Base-by-base conservation (phyloP, 2,329 filamentous ascomycete genomes). In the Stylonectria norvegica region DNA sequence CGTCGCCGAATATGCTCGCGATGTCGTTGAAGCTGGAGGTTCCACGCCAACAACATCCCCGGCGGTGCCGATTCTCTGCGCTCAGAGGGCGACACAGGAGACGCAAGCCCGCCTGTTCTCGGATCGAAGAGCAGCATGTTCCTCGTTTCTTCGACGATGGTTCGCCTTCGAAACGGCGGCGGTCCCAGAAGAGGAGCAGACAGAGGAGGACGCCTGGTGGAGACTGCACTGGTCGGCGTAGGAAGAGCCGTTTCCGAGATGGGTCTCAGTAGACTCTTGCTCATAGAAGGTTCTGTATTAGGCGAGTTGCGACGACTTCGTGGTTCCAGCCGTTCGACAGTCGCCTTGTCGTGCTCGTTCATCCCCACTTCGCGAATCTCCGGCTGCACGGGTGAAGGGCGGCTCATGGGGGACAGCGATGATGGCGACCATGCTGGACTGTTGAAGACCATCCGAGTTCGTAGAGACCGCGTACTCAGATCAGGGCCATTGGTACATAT, bases 21-120 rank as follows among this genome's bases (percentile, higher is more conserved):
- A 11, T 53, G 54, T 18, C 41, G 47, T 25, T 49, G 50, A 20
- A 59, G 44, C n/a, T 57, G 53, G 25, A 55, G 37, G 25, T 47
- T 43, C 37, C 51, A 51, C 17, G 40, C 32, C 5, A 54, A 45
- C 12, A 42, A 23, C 25, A 25, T 36, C 3, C 44, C 38, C 6
- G 36, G 16, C 5, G 54, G 54, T 11, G 47, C 52, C 20, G 54
- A 57, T 16, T 48, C 44, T 31, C 54, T 47, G 23, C 54, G 50
- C 18, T 44, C 46, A 40, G 37, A 37, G 12, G 27, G 20, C 11
- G 19, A 34, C 6, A 34, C n/a, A 17, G 25, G 35, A 28, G 19
- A 33, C 3, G 25, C 22, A 18, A 16, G 30, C 30, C 22, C 27
- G 5, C 41, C 48, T 7, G 16, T 6, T 9, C 37, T 34, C 14